Conservation (phyloP, 192 early-diverging fungal genomes). For the Paraglomus occultum region DNA sequence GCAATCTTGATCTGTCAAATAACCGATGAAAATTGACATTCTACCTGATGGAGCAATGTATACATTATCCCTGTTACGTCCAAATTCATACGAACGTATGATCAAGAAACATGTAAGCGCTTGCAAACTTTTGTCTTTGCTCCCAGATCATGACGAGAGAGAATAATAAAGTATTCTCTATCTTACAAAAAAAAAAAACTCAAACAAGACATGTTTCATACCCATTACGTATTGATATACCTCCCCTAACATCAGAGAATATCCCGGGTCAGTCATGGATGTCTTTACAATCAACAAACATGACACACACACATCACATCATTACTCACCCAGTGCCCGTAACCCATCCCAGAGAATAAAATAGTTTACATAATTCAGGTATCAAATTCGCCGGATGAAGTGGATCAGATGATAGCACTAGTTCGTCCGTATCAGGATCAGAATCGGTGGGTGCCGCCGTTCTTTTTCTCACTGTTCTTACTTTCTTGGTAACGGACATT, state of each 20-base stretch:
- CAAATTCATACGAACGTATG: too few species aligned
- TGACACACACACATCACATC: too few species aligned
- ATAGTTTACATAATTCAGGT: constrained; percentile 85
- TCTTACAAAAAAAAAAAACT: constrained; percentile 4
- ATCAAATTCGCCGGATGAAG: constrained; percentile 84
- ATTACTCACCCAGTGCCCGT: constrained; percentile 83
- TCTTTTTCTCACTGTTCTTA: background rate
- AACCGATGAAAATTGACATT: constrained; percentile 2
- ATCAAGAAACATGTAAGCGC: too few species aligned
- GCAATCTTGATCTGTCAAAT: background rate
- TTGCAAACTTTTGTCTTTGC: too few species aligned
- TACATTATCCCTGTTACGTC: constrained; percentile 52
- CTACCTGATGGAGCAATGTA: constrained; percentile 83
- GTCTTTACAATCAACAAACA: too few species aligned
- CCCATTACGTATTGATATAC: constrained; percentile 77
- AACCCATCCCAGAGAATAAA: constrained; percentile 92
- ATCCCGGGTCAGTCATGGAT: too few species aligned
- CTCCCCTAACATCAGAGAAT: constrained; percentile 47
- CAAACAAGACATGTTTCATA: constrained; percentile 34
- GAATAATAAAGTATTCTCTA: too few species aligned
- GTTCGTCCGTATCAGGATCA: constrained; percentile 33
- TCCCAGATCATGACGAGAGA: too few species aligned
- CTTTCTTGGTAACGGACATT: too few species aligned
- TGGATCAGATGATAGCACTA: constrained; percentile 56
- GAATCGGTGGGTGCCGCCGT: background rate